Evolutionary conservation across 306 rosid genomes (phyloP).

Genomic region (Acmispon strigosus): DNA sequence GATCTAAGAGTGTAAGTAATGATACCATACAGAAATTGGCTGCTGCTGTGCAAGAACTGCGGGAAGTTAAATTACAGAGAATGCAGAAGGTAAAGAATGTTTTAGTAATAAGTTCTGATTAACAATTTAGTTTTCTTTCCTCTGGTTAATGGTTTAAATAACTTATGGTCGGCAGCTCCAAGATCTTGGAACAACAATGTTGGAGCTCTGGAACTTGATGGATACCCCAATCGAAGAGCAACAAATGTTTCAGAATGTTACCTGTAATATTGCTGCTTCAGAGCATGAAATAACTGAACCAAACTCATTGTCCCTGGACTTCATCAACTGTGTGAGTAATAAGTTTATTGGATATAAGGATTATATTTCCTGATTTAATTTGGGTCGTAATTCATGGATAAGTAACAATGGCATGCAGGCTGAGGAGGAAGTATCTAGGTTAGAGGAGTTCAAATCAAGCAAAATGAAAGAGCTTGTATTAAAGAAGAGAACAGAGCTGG

Average conservation of each 20-base stretch:
- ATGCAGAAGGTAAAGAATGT: slow-evolving; percentile 73
- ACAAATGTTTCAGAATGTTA: slow-evolving; percentile 87
- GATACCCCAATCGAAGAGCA: slow-evolving; percentile 97
- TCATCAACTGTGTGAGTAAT: slow-evolving; percentile 63
- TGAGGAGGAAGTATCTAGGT: slow-evolving; percentile 84
- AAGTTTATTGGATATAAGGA: not conserved
- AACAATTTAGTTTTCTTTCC: slow-evolving; percentile 9
- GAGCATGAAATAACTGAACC: slow-evolving; percentile 92
- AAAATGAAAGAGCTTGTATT: slow-evolving; percentile 96
- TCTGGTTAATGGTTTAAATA: slow-evolving; percentile 14
- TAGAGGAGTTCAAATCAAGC: slow-evolving; percentile 85
- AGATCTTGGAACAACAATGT: slow-evolving; percentile 90
- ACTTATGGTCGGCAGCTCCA: slow-evolving; percentile 63
- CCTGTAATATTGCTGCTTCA: slow-evolving; percentile 87
- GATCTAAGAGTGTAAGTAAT: slow-evolving; percentile 57
- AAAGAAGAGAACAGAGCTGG: slow-evolving; percentile 84
- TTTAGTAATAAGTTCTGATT: not conserved
- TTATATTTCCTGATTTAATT: not conserved
- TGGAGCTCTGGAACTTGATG: slow-evolving; percentile 98
- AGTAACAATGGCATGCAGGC: slow-evolving; percentile 43
- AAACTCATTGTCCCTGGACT: slow-evolving; percentile 63
- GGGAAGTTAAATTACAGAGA: slow-evolving; percentile 74
- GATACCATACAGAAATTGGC: slow-evolving; percentile 59
- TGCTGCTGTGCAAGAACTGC: slow-evolving; percentile 43
- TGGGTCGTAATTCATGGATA: slow-evolving; percentile 12